Evolutionary conservation across 2,329 filamentous ascomycete species (phyloP), one percentile per base, ranked within the genome.

Genomic region (Coniochaeta sp.): DNA sequence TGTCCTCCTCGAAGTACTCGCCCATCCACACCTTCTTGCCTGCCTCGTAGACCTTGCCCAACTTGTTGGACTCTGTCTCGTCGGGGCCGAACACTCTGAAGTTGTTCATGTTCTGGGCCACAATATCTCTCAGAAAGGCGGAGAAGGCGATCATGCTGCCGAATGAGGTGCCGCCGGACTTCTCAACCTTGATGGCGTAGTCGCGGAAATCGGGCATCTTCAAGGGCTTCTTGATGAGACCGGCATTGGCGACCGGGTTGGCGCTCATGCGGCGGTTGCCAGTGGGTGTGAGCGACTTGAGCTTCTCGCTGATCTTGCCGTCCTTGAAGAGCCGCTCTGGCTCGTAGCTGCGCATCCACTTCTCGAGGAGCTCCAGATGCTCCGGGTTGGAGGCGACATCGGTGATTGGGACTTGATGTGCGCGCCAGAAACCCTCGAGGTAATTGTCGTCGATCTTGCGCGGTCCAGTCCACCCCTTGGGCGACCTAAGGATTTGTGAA

Each of bases 1-100:
- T 68, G 60, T 91, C 87, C 62, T 91, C 87, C 4, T 87, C 83
- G 55, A 91, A 87, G 65, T 87, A 88, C 48, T 89, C 86, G 6
- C 81, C 87, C 72, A 91, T 74, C 87, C 87, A 91, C 3, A 88
- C 86, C 68, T 91, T 91, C 76, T 89, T 87, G 5, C 83, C 83
- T 1, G 79, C 85, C 53, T 86, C 77, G 65, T 91, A 91, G 45
- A 91, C 83, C 22, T 77, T 77, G 1, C 72, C 76, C 2, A 91
- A 79, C 69, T 91, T 91, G 71, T 91, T 91, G 20, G 86, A 89
- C 64, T 91, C 83, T 0, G 86, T 91, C 75, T 91, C 87, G 62
- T 91, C 87, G 0, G 87, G 87, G 0, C 87, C 87, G 58, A 90
- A 89, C 6, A 91, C 74, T 40, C 87, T 84, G 76, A 91, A 91